phyloP scores from a whole-genome alignment of 108 stramenopile genomes.

The Asterionellopsis glacialis region DNA sequence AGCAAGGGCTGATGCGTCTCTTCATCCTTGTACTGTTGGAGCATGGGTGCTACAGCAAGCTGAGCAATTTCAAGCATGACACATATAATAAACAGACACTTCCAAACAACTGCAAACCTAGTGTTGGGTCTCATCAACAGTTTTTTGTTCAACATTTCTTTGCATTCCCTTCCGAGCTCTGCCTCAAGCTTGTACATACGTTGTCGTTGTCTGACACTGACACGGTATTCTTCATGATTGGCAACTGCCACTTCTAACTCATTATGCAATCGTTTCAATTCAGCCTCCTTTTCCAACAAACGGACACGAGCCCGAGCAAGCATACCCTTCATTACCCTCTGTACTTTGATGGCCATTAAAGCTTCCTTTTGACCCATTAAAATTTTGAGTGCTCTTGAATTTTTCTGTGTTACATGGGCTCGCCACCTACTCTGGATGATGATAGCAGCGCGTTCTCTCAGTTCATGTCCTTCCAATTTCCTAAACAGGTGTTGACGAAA shows the following conservation, averaged over 20 bases:
- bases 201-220: conserved; percentile 23
- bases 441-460: conserved; percentile 37
- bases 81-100: conserved; percentile 43
- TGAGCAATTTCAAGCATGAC: conserved; percentile 52
- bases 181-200: conserved; percentile 46
- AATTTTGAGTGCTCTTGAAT: not conserved
- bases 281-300: conserved; percentile 11
- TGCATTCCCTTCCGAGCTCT: conserved; percentile 32
- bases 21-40: conserved; percentile 42
- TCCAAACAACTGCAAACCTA: conserved; percentile 68
- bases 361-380: conserved; percentile 13
- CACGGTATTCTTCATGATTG: not conserved
- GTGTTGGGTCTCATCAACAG: conserved; percentile 68
- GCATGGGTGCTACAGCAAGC: conserved; percentile 37
- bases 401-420: conserved; percentile 17
- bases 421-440: conserved; percentile 51
- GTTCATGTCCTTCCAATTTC: conserved; percentile 18
- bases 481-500: conserved; percentile 24
- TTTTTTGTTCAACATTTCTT: conserved; percentile 29
- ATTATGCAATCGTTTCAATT: conserved; percentile 24
- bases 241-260: conserved; percentile 3
- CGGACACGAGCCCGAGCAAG: conserved; percentile 10
- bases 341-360: conserved; percentile 28
- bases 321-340: conserved; percentile 14
- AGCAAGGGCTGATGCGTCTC: conserved; percentile 19